These are phyloP conservation scores for Penicillium ochrochloron DNA, from an alignment of 495 filamentous ascomycete species.

Conservation along the genomic window DNA sequence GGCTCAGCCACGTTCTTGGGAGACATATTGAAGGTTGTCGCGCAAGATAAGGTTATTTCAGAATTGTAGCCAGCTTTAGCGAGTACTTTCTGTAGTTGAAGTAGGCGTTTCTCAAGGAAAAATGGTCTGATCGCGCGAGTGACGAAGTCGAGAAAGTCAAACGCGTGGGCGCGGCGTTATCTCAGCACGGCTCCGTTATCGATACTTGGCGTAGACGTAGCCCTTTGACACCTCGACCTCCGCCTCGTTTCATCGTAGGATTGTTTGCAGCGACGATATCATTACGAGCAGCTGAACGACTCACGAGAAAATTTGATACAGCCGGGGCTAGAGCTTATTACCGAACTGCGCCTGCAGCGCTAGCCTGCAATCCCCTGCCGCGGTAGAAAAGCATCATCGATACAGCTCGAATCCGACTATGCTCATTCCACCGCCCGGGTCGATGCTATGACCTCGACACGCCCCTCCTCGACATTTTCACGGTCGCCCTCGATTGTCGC, in stretches of 20 bases:
- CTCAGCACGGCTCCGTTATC: slow-evolving; percentile 38
- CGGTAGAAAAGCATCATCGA: slow-evolving; percentile 27
- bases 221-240: slow-evolving; percentile 22
- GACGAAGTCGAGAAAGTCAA: slow-evolving; percentile 23
- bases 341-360: slow-evolving; percentile 1
- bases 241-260: slow-evolving; percentile 13
- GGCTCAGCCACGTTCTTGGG: slow-evolving; percentile 84
- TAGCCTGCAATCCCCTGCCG: slow-evolving; percentile 20
- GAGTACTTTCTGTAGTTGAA: background rate
- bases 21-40: slow-evolving; percentile 62
- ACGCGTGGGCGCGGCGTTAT: slow-evolving; percentile 40
- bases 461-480: slow-evolving; percentile 60
- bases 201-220: slow-evolving; percentile 34
- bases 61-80: background rate
- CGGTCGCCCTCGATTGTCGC: slow-evolving; percentile 60
- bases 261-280: background rate
- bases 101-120: background rate
- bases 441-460: slow-evolving; percentile 67
- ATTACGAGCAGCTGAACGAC: background rate
- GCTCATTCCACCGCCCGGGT: slow-evolving; percentile 35
- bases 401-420: slow-evolving; percentile 35
- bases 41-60: background rate
- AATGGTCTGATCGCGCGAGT: slow-evolving; percentile 9
- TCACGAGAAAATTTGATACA: background rate
- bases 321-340: background rate